Conservation (phyloP, 306 rosid genomes). For the Fragaria vesca region DNA sequence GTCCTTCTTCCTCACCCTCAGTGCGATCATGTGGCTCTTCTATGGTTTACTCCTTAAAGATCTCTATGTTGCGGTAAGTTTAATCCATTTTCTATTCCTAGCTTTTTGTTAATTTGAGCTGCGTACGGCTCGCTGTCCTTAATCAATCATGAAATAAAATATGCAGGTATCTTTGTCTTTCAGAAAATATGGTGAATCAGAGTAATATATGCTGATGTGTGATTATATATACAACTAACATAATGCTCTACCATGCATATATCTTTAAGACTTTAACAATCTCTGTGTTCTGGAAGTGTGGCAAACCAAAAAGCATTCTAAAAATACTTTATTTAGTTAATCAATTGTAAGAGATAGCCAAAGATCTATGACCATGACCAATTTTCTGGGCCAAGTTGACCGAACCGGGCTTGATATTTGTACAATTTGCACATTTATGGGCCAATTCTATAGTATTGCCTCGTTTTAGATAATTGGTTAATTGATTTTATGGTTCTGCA, state of each 20-base stretch:
- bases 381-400: neutral
- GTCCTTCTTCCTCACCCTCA: slow-evolving; percentile 79
- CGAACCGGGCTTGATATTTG: neutral
- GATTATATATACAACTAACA: neutral
- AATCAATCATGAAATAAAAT: neutral
- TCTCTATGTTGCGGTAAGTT: slow-evolving; percentile 75
- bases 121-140: slow-evolving; percentile 17
- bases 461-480: neutral
- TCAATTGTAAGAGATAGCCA: neutral
- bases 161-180: neutral
- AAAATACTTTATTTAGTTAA: neutral
- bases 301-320: neutral
- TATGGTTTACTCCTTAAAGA: slow-evolving; percentile 75
- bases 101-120: neutral
- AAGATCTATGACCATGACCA: neutral
- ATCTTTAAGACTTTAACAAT: neutral
- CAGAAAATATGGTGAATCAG: neutral
- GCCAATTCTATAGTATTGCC: slow-evolving; percentile 5
- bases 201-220: neutral
- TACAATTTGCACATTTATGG: neutral
- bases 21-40: slow-evolving; percentile 70
- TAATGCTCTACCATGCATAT: neutral
- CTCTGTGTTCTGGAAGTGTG: neutral
- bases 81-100: neutral
- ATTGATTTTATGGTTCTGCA: slow-evolving; percentile 26